phyloP scores from a whole-genome alignment of 805 yeast species.

The Cyberlindnera sargentensis region DNA sequence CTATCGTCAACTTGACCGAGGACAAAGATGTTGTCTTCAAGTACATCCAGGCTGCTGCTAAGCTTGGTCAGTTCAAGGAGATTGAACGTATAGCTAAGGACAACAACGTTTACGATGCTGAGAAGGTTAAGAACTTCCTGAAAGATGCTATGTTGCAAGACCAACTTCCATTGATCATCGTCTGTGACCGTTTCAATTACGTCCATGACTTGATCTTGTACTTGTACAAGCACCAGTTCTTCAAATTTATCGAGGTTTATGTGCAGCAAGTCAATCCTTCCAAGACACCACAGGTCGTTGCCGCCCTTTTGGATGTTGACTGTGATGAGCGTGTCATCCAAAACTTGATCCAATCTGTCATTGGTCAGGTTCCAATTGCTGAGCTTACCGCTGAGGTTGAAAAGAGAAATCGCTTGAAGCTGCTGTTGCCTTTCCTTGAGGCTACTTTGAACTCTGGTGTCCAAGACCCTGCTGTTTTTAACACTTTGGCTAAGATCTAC shows the following conservation, averaged over 20 bases:
- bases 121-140: conserved; percentile 93
- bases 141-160: conserved; percentile 92
- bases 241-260: conserved; percentile 95
- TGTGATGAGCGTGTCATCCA: conserved; percentile 89
- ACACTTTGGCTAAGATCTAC: conserved; percentile 94
- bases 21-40: conserved; percentile 95
- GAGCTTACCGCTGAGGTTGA: conserved; percentile 92
- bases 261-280: conserved; percentile 97
- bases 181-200: conserved; percentile 86
- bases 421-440: conserved; percentile 89
- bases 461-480: conserved; percentile 85
- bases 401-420: conserved; percentile 88
- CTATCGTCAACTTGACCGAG: conserved; percentile 87
- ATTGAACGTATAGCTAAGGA: conserved; percentile 94
- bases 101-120: conserved; percentile 91
- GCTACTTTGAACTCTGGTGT: conserved; percentile 78
- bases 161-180: conserved; percentile 93
- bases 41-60: conserved; percentile 91
- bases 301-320: conserved; percentile 93
- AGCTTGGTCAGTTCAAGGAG: conserved; percentile 83
- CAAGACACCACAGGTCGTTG: conserved; percentile 93
- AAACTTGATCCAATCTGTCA: conserved; percentile 70
- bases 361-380: conserved; percentile 90
- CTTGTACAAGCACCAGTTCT: conserved; percentile 90
- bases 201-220: conserved; percentile 91